Base-by-base conservation (phyloP, 805 yeast genomes). In the Myxozyma geophila region DNA sequence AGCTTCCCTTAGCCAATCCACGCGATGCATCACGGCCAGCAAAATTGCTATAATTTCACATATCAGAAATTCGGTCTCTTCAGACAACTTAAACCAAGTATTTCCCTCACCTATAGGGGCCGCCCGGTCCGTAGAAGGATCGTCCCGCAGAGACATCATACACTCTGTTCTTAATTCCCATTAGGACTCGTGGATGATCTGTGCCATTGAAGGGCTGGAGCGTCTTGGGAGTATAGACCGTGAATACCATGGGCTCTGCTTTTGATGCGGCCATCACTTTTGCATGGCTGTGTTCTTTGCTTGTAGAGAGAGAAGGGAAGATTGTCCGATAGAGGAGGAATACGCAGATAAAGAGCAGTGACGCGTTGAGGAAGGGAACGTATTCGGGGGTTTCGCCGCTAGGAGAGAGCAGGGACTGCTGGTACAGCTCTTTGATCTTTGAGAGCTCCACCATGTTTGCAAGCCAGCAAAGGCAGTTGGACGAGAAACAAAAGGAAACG, bases 21-120 rank as follows among this genome's bases (percentile, higher is more conserved):
- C 96, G 77, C 39, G 90, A 85, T 17, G 90, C 90, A 68, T 90
- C 97, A 64, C 83, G 84, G 1, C 93, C 97, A 13, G 86, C 89
- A 47, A 90, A 80, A 7, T 80, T 84, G 71, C 86, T 67, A 35
- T 6, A 36, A 13, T 7, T 8, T 15, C 17, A 7, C 28, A 13
- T 19, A 39, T 13, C 47, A 46, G 7, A 21, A 13, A 19, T 5
- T 15, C 13, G 2, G 13, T 33, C 7, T n/a, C 10, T 28, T 49
- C 39, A 41, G n/a, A 17, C 28, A 28, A 28, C 28, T 3, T 28
- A 28, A 28, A 2, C 28, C 28, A 28, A 28, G 5, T 17, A 17
- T 1, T 9, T 8, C 2, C 13, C 64, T 10, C 35, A 64, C 68
- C 62, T 87, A 75, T 90, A 91, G 19, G 87, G 86, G 62, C 85